Evolutionary conservation across 164 flowering plant species (phyloP).

Genomic region (Protea cynaroides): DNA sequence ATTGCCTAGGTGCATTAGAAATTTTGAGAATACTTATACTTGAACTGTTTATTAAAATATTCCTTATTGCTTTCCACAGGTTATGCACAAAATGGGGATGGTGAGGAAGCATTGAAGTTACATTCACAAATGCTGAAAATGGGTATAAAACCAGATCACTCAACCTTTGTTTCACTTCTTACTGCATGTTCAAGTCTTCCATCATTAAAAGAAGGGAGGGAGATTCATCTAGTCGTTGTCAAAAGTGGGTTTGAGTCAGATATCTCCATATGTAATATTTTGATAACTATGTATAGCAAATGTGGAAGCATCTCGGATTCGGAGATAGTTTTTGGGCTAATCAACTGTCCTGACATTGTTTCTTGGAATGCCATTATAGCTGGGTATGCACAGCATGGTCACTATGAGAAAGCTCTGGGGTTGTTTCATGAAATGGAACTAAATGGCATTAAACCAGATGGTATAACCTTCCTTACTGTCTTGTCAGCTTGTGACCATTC

Average conservation of each 20-base stretch:
- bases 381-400: conserved; percentile 43
- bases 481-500: conserved; percentile 46
- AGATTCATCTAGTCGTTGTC: conserved; percentile 22
- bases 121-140: conserved; percentile 23
- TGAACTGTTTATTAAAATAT: neutral
- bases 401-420: conserved; percentile 27
- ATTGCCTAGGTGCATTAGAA: too few species aligned
- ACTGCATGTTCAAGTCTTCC: conserved; percentile 40
- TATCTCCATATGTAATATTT: conserved; percentile 35
- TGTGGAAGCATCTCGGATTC: conserved; percentile 42
- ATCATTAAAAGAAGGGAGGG: conserved; percentile 33
- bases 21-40: too few species aligned
- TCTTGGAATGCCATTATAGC: conserved; percentile 53
- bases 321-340: conserved; percentile 27
- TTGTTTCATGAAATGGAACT: conserved; percentile 26
- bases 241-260: conserved; percentile 26
- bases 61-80: conserved; percentile 23
- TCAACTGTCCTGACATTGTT: conserved; percentile 29
- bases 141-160: conserved; percentile 37
- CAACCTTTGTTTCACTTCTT: conserved; percentile 38
- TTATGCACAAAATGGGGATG: conserved; percentile 39
- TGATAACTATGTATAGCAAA: conserved; percentile 47
- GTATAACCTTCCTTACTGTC: conserved; percentile 42
- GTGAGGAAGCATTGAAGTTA: conserved; percentile 41
- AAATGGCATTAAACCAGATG: conserved; percentile 34